Evolutionary conservation across 441 rosid species (phyloP).

Genomic region (Populus hybrid): DNA sequence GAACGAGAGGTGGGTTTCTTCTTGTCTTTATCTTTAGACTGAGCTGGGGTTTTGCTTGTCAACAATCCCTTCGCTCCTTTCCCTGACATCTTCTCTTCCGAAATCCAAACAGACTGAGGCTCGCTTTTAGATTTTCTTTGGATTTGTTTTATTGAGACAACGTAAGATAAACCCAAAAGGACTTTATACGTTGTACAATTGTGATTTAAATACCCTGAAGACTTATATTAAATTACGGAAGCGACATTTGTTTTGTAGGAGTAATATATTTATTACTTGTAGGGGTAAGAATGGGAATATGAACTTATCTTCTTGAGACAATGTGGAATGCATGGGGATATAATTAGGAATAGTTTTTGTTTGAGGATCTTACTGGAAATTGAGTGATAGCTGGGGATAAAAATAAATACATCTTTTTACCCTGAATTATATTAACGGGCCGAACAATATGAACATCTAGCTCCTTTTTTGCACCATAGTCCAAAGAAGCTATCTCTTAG

Average conservation of each 20-base stretch:
- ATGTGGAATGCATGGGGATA: too few species aligned
- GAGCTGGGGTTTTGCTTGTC: slow-evolving; percentile 49
- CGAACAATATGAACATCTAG: too few species aligned
- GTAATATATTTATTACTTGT: too few species aligned
- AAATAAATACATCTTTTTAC: too few species aligned
- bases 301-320: not conserved
- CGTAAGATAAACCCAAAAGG: not conserved
- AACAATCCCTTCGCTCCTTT: slow-evolving; percentile 66
- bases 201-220: not conserved
- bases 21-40: slow-evolving; percentile 56
- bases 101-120: not conserved
- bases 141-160: not conserved
- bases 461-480: too few species aligned
- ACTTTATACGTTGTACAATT: too few species aligned
- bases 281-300: not conserved
- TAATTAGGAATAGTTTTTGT: too few species aligned
- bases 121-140: not conserved
- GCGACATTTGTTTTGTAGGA: not conserved
- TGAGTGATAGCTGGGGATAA: too few species aligned
- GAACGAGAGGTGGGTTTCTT: slow-evolving; percentile 64
- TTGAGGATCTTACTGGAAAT: too few species aligned
- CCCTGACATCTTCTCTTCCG: slow-evolving; percentile 40
- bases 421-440: too few species aligned
- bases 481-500: not conserved
- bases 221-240: not conserved